Percentiles rank a stretch among this genome's conserved stretches.
Evolutionary conservation across 805 yeast genomes (phyloP).

Genomic region (Phaffomyces antillensis): DNA sequence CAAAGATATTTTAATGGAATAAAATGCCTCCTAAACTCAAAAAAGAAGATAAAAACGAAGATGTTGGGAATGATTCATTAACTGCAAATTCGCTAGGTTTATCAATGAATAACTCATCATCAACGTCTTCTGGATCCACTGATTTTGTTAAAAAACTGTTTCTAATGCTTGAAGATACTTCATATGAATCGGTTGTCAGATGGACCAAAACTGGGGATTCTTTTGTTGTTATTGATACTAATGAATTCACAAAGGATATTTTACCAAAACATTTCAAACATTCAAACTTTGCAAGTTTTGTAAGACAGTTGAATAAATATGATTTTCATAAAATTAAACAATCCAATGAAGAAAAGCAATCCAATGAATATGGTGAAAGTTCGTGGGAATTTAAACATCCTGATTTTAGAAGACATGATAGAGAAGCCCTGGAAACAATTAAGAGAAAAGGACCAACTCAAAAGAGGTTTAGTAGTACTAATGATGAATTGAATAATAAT

Average conservation of each 20-base stretch:
- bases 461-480: constrained; percentile 33
- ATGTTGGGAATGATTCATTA: not conserved
- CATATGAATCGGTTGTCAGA: constrained; percentile 66
- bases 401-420: constrained; percentile 68
- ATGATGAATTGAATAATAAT: constrained; percentile 7
- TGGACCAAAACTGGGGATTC: constrained; percentile 87
- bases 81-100: constrained; percentile 13
- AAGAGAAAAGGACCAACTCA: constrained; percentile 70
- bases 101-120: constrained; percentile 17
- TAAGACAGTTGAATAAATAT: constrained; percentile 90
- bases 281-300: constrained; percentile 90
- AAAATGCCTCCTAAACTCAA: constrained; percentile 16
- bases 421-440: constrained; percentile 77
- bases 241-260: constrained; percentile 81
- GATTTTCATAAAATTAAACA: constrained; percentile 94
- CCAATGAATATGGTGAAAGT: constrained; percentile 58
- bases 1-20: too few species aligned
- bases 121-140: constrained; percentile 42
- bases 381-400: constrained; percentile 97
- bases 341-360: constrained; percentile 52
- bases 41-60: constrained; percentile 2
- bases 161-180: constrained; percentile 78
- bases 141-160: constrained; percentile 76
- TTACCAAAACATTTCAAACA: constrained; percentile 93
- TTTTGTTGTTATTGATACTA: constrained; percentile 84